A percentile compares a stretch with the other conserved stretches of the same genome.
Evolutionary conservation across 495 filamentous ascomycete species (phyloP).

Genomic region (Aspergillus olivimuriae): DNA sequence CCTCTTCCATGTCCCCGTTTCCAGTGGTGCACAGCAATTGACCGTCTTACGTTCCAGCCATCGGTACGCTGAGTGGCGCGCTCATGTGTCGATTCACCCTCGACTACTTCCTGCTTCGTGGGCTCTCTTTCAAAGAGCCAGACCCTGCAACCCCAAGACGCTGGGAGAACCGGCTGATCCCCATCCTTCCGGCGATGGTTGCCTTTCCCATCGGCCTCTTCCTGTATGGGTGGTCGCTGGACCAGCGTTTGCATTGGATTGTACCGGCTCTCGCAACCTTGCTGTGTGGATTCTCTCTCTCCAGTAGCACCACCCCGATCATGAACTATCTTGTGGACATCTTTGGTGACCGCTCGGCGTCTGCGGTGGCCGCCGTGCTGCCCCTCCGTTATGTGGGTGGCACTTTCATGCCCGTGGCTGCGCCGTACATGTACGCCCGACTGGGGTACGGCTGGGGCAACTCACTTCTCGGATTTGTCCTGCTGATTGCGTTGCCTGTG

Average conservation of each 20-base stretch:
- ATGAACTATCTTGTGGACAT: background rate
- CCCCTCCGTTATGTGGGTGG: background rate
- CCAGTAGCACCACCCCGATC: background rate
- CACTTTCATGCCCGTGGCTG: background rate
- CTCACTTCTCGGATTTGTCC: background rate
- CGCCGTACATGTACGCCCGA: background rate
- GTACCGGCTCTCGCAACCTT: background rate
- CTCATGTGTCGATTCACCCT: too few relatives aligned
- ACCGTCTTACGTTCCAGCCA: too few relatives aligned
- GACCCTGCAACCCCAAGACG: too few relatives aligned
- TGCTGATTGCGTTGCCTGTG: background rate
- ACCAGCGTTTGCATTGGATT: background rate
- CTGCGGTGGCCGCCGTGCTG: background rate
- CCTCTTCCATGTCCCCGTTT: too few relatives aligned
- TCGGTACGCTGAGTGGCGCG: too few relatives aligned
- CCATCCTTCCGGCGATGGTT: too few relatives aligned
- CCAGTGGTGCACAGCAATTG: too few relatives aligned
- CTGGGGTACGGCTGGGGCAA: background rate
- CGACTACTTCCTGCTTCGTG: too few relatives aligned
- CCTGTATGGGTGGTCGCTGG: background rate
- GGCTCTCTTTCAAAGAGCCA: too few relatives aligned
- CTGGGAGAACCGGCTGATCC: too few relatives aligned
- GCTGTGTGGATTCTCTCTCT: background rate
- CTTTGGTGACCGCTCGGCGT: background rate
- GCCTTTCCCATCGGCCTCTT: too few relatives aligned